These are phyloP conservation scores for Penicillium sp. DNA, from an alignment of 2,329 filamentous ascomycete genomes.

Conservation along the genomic window DNA sequence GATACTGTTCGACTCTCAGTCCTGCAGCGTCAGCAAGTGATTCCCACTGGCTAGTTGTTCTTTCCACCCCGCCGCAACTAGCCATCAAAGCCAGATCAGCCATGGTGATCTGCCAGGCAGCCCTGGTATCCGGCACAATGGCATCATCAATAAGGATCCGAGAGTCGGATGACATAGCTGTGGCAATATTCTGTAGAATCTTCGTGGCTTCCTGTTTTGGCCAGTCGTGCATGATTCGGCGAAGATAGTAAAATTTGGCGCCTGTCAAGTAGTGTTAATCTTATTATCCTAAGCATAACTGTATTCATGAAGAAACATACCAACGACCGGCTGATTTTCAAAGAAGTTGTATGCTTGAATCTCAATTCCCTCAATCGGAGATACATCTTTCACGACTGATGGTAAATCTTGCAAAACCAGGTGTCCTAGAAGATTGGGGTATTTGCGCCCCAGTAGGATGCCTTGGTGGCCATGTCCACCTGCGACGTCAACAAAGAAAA, in stretches of 20 bases:
- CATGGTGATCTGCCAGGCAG: conserved; percentile 22
- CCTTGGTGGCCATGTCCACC: conserved; percentile 48
- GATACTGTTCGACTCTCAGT: conserved; percentile 21
- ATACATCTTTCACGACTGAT: conserved; percentile 32
- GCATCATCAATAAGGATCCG: conserved; percentile 51
- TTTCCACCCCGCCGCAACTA: conserved; percentile 21
- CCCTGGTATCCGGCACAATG: conserved; percentile 40
- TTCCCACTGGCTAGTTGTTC: conserved; percentile 19
- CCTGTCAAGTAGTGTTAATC: conserved; percentile 7
- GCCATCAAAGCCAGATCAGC: conserved; percentile 27
- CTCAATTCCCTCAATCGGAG: conserved; percentile 33
- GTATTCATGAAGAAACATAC: conserved; percentile 7
- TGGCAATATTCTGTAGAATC: conserved; percentile 40
- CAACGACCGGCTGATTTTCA: conserved; percentile 28
- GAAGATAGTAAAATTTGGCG: conserved; percentile 35
- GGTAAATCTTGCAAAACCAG: conserved; percentile 49
- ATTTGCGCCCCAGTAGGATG: conserved; percentile 35
- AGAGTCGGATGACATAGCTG: conserved; percentile 31
- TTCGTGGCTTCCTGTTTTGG: conserved; percentile 22
- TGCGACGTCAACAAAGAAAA: conserved; percentile 48
- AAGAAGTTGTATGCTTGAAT: conserved; percentile 22
- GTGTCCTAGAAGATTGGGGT: conserved; percentile 37
- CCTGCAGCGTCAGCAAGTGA: conserved; percentile 15
- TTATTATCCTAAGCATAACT: not conserved
- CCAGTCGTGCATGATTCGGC: conserved; percentile 36